Conservation (phyloP, 2,329 filamentous ascomycete genomes). For the Fusarium caatingaense region DNA sequence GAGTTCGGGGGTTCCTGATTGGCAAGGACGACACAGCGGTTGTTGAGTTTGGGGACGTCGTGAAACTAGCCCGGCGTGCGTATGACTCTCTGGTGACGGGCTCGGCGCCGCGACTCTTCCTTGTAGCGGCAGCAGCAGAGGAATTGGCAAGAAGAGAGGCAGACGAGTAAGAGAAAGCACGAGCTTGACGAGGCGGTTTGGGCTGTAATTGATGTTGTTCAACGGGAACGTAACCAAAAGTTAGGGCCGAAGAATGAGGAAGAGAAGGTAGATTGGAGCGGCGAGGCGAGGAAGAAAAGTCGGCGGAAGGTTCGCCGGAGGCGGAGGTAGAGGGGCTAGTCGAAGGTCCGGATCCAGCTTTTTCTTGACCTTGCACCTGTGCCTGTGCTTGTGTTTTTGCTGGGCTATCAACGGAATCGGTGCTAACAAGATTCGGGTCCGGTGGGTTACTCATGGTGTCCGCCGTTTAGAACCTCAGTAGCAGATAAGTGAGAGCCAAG, state of each 20-base stretch:
- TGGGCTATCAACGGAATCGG: constrained; percentile 40
- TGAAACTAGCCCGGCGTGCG: constrained; percentile 71
- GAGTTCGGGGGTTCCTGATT: constrained; percentile 56
- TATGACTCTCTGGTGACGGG: constrained; percentile 68
- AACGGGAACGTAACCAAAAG: constrained; percentile 28
- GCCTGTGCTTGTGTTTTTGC: constrained; percentile 4
- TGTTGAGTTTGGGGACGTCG: constrained; percentile 63
- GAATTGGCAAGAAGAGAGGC: constrained; percentile 55
- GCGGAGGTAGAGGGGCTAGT: constrained; percentile 46
- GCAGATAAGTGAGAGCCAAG: constrained; percentile 26
- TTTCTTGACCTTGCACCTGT: constrained; percentile 14
- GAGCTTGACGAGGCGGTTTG: constrained; percentile 32
- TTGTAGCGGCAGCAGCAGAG: constrained; percentile 58
- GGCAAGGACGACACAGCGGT: constrained; percentile 18
- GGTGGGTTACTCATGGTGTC: constrained; percentile 40
- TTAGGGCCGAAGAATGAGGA: constrained; percentile 27
- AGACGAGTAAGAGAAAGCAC: constrained; percentile 42
- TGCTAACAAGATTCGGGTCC: constrained; percentile 43
- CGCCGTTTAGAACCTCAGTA: constrained; percentile 30
- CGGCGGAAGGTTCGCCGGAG: constrained; percentile 45
- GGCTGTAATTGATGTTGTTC: constrained; percentile 23
- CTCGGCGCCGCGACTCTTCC: constrained; percentile 70
- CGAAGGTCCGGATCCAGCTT: constrained; percentile 9
- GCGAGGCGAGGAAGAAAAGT: constrained; percentile 43
- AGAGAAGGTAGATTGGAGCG: constrained; percentile 29